Conservation (phyloP, 2,329 filamentous ascomycete species). For the Waltergamsia citrina region DNA sequence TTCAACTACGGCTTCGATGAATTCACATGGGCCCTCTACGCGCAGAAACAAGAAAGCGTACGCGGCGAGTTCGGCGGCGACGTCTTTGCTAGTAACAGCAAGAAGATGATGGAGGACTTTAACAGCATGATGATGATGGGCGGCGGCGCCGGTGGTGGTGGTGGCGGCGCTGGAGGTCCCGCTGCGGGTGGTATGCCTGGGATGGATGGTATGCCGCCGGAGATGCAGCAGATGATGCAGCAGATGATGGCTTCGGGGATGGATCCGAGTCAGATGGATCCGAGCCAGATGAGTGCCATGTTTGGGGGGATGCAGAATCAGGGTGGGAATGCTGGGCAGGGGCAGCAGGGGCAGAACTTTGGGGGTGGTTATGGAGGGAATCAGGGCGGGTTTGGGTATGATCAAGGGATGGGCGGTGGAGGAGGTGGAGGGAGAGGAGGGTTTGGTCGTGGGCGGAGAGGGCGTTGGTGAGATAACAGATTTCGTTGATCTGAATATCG, state of each 20-base stretch:
- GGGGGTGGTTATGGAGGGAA: constrained; percentile 42
- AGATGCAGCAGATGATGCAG: constrained; percentile 62
- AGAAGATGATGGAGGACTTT: constrained; percentile 71
- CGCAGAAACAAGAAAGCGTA: constrained; percentile 75
- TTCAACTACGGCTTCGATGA: constrained; percentile 99
- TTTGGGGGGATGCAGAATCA: constrained; percentile 46
- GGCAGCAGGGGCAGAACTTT: constrained; percentile 40
- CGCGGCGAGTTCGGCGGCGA: constrained; percentile 66
- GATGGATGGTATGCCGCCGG: constrained; percentile 55
- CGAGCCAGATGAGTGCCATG: constrained; percentile 47
- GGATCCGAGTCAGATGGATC: constrained; percentile 59
- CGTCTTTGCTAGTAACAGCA: constrained; percentile 51
- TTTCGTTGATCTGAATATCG: no score
- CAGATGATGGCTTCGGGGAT: constrained; percentile 59
- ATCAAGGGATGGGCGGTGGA: constrained; percentile 34
- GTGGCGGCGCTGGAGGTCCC: constrained; percentile 19
- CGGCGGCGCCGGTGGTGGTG: constrained; percentile 26
- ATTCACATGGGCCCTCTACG: constrained; percentile 95
- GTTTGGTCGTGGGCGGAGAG: constrained; percentile 17
- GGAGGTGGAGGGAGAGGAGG: constrained; percentile 18
- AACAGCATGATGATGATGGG: constrained; percentile 55
- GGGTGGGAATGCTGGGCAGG: constrained; percentile 22
- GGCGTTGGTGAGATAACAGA: constrained; percentile 16
- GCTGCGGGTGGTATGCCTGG: constrained; percentile 13
- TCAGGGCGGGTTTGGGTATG: constrained; percentile 42